Conservation (phyloP, 202 grass and related monocot genomes). For the Panicum virgatum region DNA sequence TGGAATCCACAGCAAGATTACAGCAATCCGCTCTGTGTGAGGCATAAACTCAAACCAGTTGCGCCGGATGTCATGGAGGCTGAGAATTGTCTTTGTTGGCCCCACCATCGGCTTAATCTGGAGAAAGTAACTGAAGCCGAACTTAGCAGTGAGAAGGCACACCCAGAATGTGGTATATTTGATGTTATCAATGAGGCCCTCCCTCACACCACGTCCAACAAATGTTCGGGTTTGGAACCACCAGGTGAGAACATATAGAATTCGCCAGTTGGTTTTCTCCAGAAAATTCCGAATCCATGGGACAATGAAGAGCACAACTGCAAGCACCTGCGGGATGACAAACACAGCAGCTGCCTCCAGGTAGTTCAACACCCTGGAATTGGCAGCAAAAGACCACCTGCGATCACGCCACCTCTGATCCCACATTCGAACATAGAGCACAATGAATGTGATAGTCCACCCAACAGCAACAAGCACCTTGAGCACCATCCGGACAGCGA, state of each 20-base stretch:
- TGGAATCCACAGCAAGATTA: constrained; percentile 80
- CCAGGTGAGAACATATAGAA: constrained; percentile 84
- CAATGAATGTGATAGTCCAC: constrained; percentile 78
- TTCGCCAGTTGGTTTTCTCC: constrained; percentile 91
- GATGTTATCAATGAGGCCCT: constrained; percentile 80
- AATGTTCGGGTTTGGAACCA: constrained; percentile 95
- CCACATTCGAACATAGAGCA: constrained; percentile 87
- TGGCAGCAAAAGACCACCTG: constrained; percentile 67
- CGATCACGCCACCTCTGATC: constrained; percentile 68
- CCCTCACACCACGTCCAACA: constrained; percentile 88
- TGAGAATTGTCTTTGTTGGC: constrained; percentile 75
- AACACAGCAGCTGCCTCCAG: constrained; percentile 82
- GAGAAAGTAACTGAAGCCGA: constrained; percentile 88
- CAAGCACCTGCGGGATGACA: constrained; percentile 75
- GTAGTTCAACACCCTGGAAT: constrained; percentile 77
- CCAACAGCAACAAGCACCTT: constrained; percentile 72
- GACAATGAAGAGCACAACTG: constrained; percentile 69
- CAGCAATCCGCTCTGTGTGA: constrained; percentile 74
- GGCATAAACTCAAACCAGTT: constrained; percentile 95
- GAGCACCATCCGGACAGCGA: constrained; percentile 75
- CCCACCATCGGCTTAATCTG: constrained; percentile 90
- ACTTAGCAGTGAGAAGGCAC: constrained; percentile 69
- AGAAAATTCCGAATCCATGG: constrained; percentile 83
- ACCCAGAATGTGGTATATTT: constrained; percentile 84
- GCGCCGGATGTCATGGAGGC: constrained; percentile 48